phyloP scores from a whole-genome alignment of 306 rosid species.

The Glycine tomentella region DNA sequence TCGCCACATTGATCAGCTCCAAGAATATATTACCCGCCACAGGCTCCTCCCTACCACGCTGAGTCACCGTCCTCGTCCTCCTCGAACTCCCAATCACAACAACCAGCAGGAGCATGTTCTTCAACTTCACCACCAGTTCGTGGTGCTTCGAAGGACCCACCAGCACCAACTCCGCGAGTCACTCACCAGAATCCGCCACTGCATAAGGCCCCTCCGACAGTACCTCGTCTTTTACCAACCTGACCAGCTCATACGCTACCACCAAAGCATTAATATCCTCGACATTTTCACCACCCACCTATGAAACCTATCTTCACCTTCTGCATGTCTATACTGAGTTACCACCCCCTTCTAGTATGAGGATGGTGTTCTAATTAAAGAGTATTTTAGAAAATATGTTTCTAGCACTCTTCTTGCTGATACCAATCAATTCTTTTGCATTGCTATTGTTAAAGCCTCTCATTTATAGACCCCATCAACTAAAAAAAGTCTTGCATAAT shows the following conservation, averaged over 20 bases:
- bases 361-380: no score
- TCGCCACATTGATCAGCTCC: constrained; percentile 47
- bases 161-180: constrained; percentile 42
- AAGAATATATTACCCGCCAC: constrained; percentile 42
- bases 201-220: constrained; percentile 43
- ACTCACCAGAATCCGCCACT: constrained; percentile 38
- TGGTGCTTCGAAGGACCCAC: constrained; percentile 44
- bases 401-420: no score
- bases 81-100: background rate
- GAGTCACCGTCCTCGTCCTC: background rate
- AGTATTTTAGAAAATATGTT: no score
- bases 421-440: background rate
- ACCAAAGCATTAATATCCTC: constrained; percentile 44
- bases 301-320: background rate
- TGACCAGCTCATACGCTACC: constrained; percentile 34
- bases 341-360: background rate
- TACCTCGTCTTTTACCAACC: constrained; percentile 42
- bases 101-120: background rate
- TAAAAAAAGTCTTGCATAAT: background rate
- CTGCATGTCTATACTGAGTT: background rate
- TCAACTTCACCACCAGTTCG: constrained; percentile 20
- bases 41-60: constrained; percentile 36
- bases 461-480: background rate
- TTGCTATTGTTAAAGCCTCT: background rate
- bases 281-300: constrained; percentile 45